A percentile compares a stretch with the other conserved stretches of the same genome.
Evolutionary conservation across 805 yeast genomes (phyloP).

Genomic region (Ogataea chonburiensis): DNA sequence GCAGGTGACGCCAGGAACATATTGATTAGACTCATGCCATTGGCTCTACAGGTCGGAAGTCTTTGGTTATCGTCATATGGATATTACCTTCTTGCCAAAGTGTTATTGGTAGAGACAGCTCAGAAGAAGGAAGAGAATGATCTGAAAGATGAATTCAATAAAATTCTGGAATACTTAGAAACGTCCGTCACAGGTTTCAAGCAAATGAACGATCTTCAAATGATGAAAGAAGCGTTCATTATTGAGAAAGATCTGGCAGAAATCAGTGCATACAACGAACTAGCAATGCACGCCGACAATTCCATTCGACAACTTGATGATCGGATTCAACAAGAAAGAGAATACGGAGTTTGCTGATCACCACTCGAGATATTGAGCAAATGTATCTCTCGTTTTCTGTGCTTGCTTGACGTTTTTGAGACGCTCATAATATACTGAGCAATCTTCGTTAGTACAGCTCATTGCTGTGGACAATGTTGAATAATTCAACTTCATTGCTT

Average conservation of each 20-base stretch:
- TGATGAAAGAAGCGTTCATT: conserved; percentile 40
- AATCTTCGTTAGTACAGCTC: conserved; percentile 60
- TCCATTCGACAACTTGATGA: conserved; percentile 32
- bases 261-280: conserved; percentile 30
- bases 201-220: conserved; percentile 36
- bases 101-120: conserved; percentile 19
- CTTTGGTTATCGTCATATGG: conserved; percentile 40
- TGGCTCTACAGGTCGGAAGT: conserved; percentile 40
- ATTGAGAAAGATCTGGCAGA: conserved; percentile 40
- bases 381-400: conserved; percentile 5
- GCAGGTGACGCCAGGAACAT: conserved; percentile 42
- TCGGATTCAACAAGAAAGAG: conserved; percentile 31
- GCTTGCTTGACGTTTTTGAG: conserved; percentile 40
- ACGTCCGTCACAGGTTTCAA: conserved; percentile 46
- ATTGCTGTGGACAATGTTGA: conserved; percentile 31
- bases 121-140: not conserved
- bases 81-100: conserved; percentile 34
- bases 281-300: conserved; percentile 33
- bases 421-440: conserved; percentile 58
- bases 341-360: conserved; percentile 23
- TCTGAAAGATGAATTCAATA: conserved; percentile 18
- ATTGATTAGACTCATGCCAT: conserved; percentile 43
- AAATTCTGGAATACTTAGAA: conserved; percentile 40
- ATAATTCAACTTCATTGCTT: conserved; percentile 15
- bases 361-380: conserved; percentile 25